phyloP scores from a whole-genome alignment of 2,329 filamentous ascomycete genomes.

The Neoascochyta sp. region DNA sequence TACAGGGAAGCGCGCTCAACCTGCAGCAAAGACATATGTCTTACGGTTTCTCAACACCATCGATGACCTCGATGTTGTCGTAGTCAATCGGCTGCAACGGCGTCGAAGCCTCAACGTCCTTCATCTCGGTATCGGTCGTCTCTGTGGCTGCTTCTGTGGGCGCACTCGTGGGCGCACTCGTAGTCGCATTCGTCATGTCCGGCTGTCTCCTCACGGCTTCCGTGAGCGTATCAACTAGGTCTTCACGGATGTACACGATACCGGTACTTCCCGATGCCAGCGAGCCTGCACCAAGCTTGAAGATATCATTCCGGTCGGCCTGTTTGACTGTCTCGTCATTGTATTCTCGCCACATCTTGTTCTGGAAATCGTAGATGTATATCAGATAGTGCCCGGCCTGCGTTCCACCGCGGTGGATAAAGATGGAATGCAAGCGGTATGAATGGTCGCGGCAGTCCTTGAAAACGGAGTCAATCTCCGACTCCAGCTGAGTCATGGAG shows the following conservation, averaged over 20 bases:
- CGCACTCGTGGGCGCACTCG: too few relatives aligned
- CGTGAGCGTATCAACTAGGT: slow-evolving; percentile 57
- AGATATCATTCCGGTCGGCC: slow-evolving; percentile 61
- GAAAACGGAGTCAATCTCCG: slow-evolving; percentile 57
- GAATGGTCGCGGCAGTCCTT: slow-evolving; percentile 60
- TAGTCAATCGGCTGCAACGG: slow-evolving; percentile 6
- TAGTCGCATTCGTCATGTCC: slow-evolving; percentile 1
- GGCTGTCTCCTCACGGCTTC: slow-evolving; percentile 47
- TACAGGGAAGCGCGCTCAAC: too few relatives aligned
- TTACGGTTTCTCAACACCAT: slow-evolving; percentile 30
- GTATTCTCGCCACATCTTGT: slow-evolving; percentile 82
- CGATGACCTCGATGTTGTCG: slow-evolving; percentile 18
- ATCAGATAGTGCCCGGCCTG: slow-evolving; percentile 87
- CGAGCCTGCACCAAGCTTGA: slow-evolving; percentile 59
- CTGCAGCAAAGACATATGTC: too few relatives aligned
- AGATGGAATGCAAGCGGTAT: slow-evolving; percentile 86
- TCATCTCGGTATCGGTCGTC: neutral
- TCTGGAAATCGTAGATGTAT: slow-evolving; percentile 86
- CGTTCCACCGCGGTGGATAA: slow-evolving; percentile 74
- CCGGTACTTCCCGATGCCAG: slow-evolving; percentile 52
- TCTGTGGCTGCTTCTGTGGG: neutral
- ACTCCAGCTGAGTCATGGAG: slow-evolving; percentile 47
- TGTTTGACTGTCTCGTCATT: slow-evolving; percentile 82
- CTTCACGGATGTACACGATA: slow-evolving; percentile 77
- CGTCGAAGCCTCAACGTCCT: slow-evolving; percentile 11